Evolutionary conservation across 352 stramenopile genomes (phyloP).

Genomic region (Pythium coloratum): DNA sequence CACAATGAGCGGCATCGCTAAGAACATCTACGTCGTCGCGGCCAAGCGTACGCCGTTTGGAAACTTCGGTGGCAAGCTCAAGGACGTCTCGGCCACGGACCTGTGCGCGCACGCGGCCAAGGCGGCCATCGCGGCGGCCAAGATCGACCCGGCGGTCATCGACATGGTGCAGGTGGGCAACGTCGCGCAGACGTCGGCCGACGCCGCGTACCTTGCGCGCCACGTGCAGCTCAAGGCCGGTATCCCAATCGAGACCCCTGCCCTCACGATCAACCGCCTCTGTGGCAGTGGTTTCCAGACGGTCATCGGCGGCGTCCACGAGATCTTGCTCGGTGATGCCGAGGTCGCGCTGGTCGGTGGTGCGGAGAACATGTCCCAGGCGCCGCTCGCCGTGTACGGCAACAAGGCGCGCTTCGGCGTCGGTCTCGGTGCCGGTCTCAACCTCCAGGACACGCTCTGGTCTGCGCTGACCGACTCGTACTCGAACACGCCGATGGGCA

Average conservation of each 20-base stretch:
- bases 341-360: constrained; percentile 91
- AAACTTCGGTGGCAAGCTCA: constrained; percentile 94
- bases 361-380: constrained; percentile 96
- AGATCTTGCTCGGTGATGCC: constrained; percentile 90
- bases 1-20: constrained; percentile 45
- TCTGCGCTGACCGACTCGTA: constrained; percentile 96
- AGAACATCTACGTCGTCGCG: constrained; percentile 95
- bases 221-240: constrained; percentile 94
- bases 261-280: constrained; percentile 97
- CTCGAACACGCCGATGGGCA: constrained; percentile 95
- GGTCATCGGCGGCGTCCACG: constrained; percentile 90
- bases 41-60: constrained; percentile 96
- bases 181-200: constrained; percentile 93
- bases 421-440: constrained; percentile 89
- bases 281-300: constrained; percentile 98
- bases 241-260: constrained; percentile 87
- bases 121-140: constrained; percentile 71
- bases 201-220: constrained; percentile 94
- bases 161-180: constrained; percentile 96
- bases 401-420: constrained; percentile 93
- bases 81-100: constrained; percentile 91
- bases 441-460: constrained; percentile 96
- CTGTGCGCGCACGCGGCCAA: constrained; percentile 87
- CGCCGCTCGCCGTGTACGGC: constrained; percentile 91
- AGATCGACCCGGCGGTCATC: constrained; percentile 87